phyloP scores from a whole-genome alignment of 2,329 filamentous ascomycete species.

The Huntiella savannae region DNA sequence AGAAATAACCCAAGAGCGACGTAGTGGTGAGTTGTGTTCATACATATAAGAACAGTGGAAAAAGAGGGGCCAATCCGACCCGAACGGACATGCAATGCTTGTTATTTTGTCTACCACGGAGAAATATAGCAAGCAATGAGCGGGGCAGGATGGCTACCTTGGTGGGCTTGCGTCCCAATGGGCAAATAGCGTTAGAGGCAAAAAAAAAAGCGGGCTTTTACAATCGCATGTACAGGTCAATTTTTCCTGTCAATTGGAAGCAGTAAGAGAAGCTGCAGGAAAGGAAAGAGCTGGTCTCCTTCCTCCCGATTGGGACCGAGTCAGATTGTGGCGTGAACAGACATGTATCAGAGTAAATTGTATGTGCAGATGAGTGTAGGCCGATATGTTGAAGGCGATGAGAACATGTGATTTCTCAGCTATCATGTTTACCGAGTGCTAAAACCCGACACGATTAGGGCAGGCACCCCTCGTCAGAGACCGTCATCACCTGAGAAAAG shows the following conservation, averaged over 20 bases:
- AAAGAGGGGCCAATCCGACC: background rate
- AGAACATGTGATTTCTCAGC: no score
- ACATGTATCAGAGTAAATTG: no score
- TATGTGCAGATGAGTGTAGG: no score
- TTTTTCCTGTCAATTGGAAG: background rate
- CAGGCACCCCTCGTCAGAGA: no score
- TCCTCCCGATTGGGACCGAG: background rate
- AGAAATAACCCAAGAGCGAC: background rate
- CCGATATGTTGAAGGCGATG: no score
- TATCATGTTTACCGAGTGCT: no score
- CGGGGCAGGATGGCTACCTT: background rate
- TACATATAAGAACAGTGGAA: no score
- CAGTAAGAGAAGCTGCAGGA: background rate
- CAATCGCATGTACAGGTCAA: background rate
- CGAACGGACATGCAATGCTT: background rate
- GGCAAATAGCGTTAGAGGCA: background rate
- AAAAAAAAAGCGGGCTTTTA: slow-evolving; percentile 1
- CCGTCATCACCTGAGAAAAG: no score
- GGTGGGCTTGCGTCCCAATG: no score
- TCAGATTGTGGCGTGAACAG: no score
- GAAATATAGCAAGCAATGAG: background rate
- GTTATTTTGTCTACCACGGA: background rate
- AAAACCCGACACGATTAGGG: no score
- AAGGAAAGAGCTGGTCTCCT: background rate
- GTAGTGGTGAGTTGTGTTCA: no score